Evolutionary conservation across 2,329 filamentous ascomycete genomes (phyloP).

Genomic region (Sporothrix phasma): DNA sequence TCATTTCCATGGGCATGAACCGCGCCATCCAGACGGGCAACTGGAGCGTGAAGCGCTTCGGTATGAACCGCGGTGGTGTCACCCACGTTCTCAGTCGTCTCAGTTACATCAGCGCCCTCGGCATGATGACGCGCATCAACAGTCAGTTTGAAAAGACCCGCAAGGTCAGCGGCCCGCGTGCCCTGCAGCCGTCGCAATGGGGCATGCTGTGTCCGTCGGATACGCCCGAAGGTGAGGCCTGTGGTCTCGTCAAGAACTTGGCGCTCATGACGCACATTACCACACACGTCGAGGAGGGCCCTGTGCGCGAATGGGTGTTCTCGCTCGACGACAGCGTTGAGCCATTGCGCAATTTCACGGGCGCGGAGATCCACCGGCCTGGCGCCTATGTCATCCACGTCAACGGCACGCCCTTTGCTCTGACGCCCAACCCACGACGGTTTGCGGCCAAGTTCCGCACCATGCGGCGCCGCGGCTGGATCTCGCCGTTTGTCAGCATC

Average conservation of each 20-base stretch:
- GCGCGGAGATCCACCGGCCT: slow-evolving; percentile 74
- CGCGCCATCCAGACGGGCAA: slow-evolving; percentile 95
- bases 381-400: slow-evolving; percentile 87
- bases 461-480: slow-evolving; percentile 77
- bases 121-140: slow-evolving; percentile 99
- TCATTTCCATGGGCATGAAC: slow-evolving; percentile 88
- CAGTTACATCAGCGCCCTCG: slow-evolving; percentile 91
- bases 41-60: slow-evolving; percentile 95
- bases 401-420: slow-evolving; percentile 86
- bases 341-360: slow-evolving; percentile 58
- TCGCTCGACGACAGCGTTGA: slow-evolving; percentile 77
- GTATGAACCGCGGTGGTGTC: slow-evolving; percentile 95
- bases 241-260: slow-evolving; percentile 94
- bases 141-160: slow-evolving; percentile 98
- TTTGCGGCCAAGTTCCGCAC: slow-evolving; percentile 80
- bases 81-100: slow-evolving; percentile 92
- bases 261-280: slow-evolving; percentile 99
- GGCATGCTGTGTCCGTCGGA: slow-evolving; percentile 97
- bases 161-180: slow-evolving; percentile 91
- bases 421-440: slow-evolving; percentile 75
- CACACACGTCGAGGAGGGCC: slow-evolving; percentile 86
- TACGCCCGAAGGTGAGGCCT: slow-evolving; percentile 96
- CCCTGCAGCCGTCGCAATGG: slow-evolving; percentile 93
- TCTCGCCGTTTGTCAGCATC: slow-evolving; percentile 94
- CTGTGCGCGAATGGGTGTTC: slow-evolving; percentile 78